phyloP scores from a whole-genome alignment of 441 rosid species.

The Eutrema salsugineum region DNA sequence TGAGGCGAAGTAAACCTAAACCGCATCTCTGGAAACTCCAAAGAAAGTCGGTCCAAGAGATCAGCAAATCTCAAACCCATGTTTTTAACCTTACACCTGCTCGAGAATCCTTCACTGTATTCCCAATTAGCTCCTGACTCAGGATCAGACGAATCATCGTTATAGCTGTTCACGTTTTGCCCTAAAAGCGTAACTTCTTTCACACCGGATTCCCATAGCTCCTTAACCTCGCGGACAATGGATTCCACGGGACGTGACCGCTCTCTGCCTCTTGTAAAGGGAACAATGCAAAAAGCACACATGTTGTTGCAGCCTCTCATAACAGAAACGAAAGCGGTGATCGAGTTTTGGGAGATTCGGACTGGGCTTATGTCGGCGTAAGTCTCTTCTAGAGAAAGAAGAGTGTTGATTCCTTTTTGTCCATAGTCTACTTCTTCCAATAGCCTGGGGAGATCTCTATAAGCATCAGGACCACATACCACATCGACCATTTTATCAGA shows the following conservation, averaged over 20 bases:
- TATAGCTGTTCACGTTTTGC: constrained; percentile 94
- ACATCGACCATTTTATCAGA: constrained; percentile 98
- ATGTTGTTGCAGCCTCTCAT: constrained; percentile 98
- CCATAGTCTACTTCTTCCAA: constrained; percentile 88
- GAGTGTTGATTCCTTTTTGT: constrained; percentile 89
- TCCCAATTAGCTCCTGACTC: constrained; percentile 76
- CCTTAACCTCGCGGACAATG: constrained; percentile 78
- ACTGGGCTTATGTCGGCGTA: constrained; percentile 87
- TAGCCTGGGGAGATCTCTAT: constrained; percentile 83
- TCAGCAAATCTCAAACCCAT: constrained; percentile 85
- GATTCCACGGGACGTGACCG: constrained; percentile 87
- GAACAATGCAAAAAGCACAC: constrained; percentile 97
- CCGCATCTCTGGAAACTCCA: constrained; percentile 87
- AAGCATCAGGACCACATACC: constrained; percentile 95
- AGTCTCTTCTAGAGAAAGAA: constrained; percentile 92
- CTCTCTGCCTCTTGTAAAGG: constrained; percentile 94
- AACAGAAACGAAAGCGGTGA: constrained; percentile 82
- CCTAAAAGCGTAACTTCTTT: constrained; percentile 95
- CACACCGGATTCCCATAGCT: constrained; percentile 77
- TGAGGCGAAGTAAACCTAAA: constrained; percentile 97
- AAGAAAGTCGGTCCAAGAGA: constrained; percentile 78
- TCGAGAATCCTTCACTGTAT: constrained; percentile 79
- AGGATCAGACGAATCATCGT: constrained; percentile 54
- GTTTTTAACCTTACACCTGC: constrained; percentile 72
- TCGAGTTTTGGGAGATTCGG: constrained; percentile 57